Conservation (phyloP, 1,284 basidiomycete genomes). For the Ceratobasidium sp. region DNA sequence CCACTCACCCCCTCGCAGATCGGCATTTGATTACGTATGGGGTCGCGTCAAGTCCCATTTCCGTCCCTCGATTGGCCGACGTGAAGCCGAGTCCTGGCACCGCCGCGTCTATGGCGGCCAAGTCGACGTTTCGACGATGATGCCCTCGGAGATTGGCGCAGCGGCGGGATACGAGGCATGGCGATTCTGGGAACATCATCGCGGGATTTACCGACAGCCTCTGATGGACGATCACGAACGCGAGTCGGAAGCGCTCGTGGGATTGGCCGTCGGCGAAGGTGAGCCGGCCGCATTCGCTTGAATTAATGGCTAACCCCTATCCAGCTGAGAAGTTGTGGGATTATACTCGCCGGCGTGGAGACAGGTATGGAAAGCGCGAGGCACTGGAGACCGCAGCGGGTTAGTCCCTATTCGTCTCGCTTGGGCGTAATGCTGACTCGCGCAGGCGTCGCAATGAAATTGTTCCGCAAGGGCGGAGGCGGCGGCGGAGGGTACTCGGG, state of each 20-base stretch:
- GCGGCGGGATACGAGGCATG: slow-evolving; percentile 39
- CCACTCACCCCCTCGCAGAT: slow-evolving; percentile 48
- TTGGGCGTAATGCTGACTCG: background rate
- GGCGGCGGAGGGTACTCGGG: background rate
- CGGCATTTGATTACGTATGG: slow-evolving; percentile 64
- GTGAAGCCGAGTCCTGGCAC: slow-evolving; percentile 66
- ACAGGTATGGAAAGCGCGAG: slow-evolving; percentile 55
- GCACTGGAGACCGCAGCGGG: slow-evolving; percentile 63
- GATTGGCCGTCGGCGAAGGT: slow-evolving; percentile 42
- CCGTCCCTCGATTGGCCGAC: slow-evolving; percentile 56
- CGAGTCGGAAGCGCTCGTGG: slow-evolving; percentile 41
- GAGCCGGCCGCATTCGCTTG: background rate
- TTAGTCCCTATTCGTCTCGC: slow-evolving; percentile 40
- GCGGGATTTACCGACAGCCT: slow-evolving; percentile 37
- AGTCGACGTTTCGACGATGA: slow-evolving; percentile 48
- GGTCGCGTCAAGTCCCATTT: slow-evolving; percentile 55
- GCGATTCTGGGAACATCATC: slow-evolving; percentile 40
- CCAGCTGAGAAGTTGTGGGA: slow-evolving; percentile 51
- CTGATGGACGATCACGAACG: slow-evolving; percentile 41
- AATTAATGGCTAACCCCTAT: slow-evolving; percentile 8
- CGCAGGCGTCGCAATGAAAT: slow-evolving; percentile 17
- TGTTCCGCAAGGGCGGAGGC: slow-evolving; percentile 22
- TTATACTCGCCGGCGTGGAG: slow-evolving; percentile 53
- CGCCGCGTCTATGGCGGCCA: slow-evolving; percentile 62
- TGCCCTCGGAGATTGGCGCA: slow-evolving; percentile 48